Evolutionary conservation across 805 yeast species (phyloP), one percentile per base, ranked within the genome.

Genomic region (Grigorovia transvaalensis): DNA sequence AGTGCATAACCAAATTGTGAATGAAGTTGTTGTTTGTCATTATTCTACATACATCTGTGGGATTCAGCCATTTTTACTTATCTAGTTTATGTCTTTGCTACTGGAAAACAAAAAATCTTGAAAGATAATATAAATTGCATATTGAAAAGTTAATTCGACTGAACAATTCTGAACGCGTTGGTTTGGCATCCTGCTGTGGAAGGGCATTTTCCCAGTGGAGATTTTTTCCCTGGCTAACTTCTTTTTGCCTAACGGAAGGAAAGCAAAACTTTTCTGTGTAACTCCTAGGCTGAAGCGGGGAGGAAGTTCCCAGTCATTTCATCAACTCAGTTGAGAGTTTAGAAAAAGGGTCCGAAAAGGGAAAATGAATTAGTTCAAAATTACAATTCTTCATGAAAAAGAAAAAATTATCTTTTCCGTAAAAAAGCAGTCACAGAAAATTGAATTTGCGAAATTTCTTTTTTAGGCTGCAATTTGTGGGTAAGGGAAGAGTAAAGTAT

Each of bases 11-110:
- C 38, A 33, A 11, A 11, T 33, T 11, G 15, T 33, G 8, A 33
- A 33, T 33, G 4, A 33, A 19, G 30, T 17, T 45, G 23, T 45
- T 45, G 38, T 45, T 43, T 20, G 23, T 23, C 13, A 27, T 48
- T 17, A 29, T 41, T 18, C 11, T 44, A 86, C 96, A 77, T 88
- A 87, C 96, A 85, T 88, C 96, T 88, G 80, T 88, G 95, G 74
- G 95, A 84, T 82, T 87, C 95, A 80, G 95, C 89, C 96, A 88
- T 88, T 77, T 74, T 80, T 38, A 38, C n/a, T 38, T 38, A 38
- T 20, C 17, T 47, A 27, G 46, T 7, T 45, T 19, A 45, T 45
- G 35, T 30, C 33, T 33, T 30, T 23, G 19, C n/a, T 29, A 41
- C 46, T 19, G 30, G 30, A 17, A 19, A 23, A 12, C 30, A 19